phyloP scores from a whole-genome alignment of 306 rosid species.

The Cicer arietinum region DNA sequence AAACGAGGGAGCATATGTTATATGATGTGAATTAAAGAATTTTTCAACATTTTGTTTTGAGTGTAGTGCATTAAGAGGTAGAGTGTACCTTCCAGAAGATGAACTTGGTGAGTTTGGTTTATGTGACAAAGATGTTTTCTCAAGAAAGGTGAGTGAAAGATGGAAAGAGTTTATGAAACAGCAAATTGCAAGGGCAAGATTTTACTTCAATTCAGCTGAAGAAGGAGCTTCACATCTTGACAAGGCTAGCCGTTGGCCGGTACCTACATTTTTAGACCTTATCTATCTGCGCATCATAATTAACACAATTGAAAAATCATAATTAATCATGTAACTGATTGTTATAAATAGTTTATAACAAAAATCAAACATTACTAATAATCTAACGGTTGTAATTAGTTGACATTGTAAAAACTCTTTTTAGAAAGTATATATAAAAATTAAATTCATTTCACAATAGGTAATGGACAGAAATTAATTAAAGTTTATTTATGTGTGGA shows the following conservation, averaged over 20 bases:
- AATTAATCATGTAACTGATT: no score
- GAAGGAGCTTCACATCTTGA: constrained; percentile 88
- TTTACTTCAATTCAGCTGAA: constrained; percentile 75
- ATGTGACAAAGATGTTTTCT: constrained; percentile 64
- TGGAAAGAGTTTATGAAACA: constrained; percentile 89
- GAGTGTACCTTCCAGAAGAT: constrained; percentile 92
- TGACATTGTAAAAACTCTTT: no score
- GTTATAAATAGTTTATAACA: no score
- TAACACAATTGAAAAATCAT: no score
- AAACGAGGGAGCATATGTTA: not conserved
- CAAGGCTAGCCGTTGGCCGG: constrained; percentile 94
- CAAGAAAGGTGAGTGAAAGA: constrained; percentile 60
- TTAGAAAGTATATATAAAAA: no score
- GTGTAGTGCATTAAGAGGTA: constrained; percentile 79
- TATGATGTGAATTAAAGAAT: not conserved
- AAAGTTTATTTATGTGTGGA: constrained; percentile 7
- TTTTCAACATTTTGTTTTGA: not conserved
- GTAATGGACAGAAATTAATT: no score
- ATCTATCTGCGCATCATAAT: no score
- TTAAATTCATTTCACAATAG: no score
- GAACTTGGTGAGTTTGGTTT: constrained; percentile 86
- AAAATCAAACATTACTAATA: no score
- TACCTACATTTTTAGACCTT: constrained; percentile 22
- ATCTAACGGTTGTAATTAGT: no score
- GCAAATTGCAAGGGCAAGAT: constrained; percentile 82